phyloP scores from a whole-genome alignment of 2,329 filamentous ascomycete genomes.

The Calonectria hawksworthii region DNA sequence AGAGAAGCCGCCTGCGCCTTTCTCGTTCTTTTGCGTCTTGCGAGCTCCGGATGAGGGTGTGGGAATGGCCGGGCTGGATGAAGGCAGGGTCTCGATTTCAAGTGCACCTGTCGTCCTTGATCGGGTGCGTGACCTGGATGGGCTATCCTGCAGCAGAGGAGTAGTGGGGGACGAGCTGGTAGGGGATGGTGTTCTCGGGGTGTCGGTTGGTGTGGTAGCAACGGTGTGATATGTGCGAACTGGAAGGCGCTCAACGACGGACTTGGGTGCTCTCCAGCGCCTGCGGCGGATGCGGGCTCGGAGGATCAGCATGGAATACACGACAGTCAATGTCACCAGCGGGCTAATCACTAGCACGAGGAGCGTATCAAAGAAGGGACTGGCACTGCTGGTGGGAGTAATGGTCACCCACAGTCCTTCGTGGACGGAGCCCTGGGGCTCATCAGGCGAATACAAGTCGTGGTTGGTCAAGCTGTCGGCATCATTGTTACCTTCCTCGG shows the following conservation, averaged over 20 bases:
- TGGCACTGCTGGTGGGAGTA: slow-evolving; percentile 89
- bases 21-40: slow-evolving; percentile 56
- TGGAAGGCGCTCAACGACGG: slow-evolving; percentile 92
- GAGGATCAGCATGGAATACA: slow-evolving; percentile 89
- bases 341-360: slow-evolving; percentile 97
- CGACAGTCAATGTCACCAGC: slow-evolving; percentile 90
- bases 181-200: slow-evolving; percentile 73
- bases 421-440: slow-evolving; percentile 52
- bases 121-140: slow-evolving; percentile 69
- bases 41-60: slow-evolving; percentile 52
- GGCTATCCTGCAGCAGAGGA: slow-evolving; percentile 78
- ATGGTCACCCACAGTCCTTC: slow-evolving; percentile 97
- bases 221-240: slow-evolving; percentile 96
- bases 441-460: slow-evolving; percentile 35
- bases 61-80: slow-evolving; percentile 59
- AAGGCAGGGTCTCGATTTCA: slow-evolving; percentile 62
- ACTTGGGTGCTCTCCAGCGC: slow-evolving; percentile 97
- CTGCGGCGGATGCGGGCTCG: slow-evolving; percentile 90
- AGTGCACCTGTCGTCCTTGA: slow-evolving; percentile 74
- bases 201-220: slow-evolving; percentile 67
- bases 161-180: slow-evolving; percentile 80
- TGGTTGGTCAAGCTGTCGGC: slow-evolving; percentile 39
- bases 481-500: slow-evolving; percentile 45
- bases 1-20: slow-evolving; percentile 58
- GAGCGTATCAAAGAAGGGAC: slow-evolving; percentile 95